Percentiles rank a stretch among this genome's conserved stretches.
phyloP scores from a whole-genome alignment of 2,329 filamentous ascomycete genomes.

The Pyrenophora teres region DNA sequence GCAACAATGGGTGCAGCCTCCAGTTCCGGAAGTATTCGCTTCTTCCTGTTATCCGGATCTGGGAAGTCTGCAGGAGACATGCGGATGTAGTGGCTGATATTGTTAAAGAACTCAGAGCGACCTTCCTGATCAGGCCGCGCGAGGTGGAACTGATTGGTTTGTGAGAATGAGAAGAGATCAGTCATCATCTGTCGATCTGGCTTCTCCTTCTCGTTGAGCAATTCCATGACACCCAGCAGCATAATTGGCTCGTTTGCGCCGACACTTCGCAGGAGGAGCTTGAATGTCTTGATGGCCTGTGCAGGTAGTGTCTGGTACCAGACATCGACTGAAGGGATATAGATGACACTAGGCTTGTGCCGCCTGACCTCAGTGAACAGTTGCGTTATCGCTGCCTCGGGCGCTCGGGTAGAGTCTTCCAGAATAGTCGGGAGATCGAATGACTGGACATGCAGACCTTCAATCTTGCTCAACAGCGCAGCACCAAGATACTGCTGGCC shows the following conservation, averaged over 20 bases:
- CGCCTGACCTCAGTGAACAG: slow-evolving; percentile 91
- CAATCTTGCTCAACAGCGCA: slow-evolving; percentile 86
- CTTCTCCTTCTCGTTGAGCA: slow-evolving; percentile 60
- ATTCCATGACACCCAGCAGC: slow-evolving; percentile 82
- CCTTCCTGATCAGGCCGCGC: slow-evolving; percentile 66
- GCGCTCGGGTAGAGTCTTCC: slow-evolving; percentile 77
- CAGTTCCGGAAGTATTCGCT: slow-evolving; percentile 77
- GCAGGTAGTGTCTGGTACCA: slow-evolving; percentile 79
- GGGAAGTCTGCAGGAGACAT: slow-evolving; percentile 86
- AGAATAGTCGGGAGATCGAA: slow-evolving; percentile 89
- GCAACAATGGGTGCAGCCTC: slow-evolving; percentile 67
- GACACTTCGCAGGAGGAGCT: slow-evolving; percentile 78
- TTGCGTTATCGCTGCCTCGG: slow-evolving; percentile 87
- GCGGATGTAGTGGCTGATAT: slow-evolving; percentile 74
- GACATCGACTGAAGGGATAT: slow-evolving; percentile 84
- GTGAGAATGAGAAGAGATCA: slow-evolving; percentile 85
- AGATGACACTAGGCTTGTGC: slow-evolving; percentile 95
- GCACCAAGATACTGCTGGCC: slow-evolving; percentile 88
- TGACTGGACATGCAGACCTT: slow-evolving; percentile 91
- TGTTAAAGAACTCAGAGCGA: slow-evolving; percentile 79
- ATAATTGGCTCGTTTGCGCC: slow-evolving; percentile 90
- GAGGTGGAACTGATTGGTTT: slow-evolving; percentile 75
- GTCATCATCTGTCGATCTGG: slow-evolving; percentile 67
- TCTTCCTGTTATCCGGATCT: slow-evolving; percentile 83
- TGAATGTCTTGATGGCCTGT: slow-evolving; percentile 75